phyloP scores from a whole-genome alignment of 2,329 filamentous ascomycete genomes.

The Metarhizium guizhouense region DNA sequence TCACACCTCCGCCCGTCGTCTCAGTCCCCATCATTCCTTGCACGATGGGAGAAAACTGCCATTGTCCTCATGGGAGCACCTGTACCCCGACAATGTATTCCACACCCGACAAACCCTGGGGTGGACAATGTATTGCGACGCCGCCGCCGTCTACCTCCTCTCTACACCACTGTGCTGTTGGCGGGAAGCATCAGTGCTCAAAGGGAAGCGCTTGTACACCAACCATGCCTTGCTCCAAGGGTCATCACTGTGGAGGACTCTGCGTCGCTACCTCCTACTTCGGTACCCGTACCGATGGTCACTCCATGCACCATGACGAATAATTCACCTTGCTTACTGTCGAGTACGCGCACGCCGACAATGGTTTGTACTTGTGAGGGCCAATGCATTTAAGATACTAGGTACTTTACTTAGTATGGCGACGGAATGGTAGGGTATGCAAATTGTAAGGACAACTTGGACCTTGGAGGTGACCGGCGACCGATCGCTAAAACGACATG shows the following conservation, averaged over 20 bases:
- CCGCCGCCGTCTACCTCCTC: background rate
- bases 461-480: no score
- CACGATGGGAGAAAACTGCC: background rate
- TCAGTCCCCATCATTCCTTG: background rate
- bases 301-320: background rate
- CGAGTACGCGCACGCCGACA: background rate
- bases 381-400: background rate
- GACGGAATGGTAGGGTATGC: no score
- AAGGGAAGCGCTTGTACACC: background rate
- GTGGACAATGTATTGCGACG: background rate
- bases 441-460: no score
- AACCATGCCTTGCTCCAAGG: background rate
- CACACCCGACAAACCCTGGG: background rate
- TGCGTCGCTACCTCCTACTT: background rate
- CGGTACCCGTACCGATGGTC: background rate
- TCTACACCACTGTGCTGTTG: background rate
- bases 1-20: background rate
- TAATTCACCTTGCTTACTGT: background rate
- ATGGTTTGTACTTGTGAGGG: background rate
- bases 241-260: background rate
- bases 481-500: no score
- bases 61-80: background rate
- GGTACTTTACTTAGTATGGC: no score
- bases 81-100: background rate
- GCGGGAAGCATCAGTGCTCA: background rate